phyloP scores from a whole-genome alignment of 73 alveolate species.

The Symbiodinium pilosum region DNA sequence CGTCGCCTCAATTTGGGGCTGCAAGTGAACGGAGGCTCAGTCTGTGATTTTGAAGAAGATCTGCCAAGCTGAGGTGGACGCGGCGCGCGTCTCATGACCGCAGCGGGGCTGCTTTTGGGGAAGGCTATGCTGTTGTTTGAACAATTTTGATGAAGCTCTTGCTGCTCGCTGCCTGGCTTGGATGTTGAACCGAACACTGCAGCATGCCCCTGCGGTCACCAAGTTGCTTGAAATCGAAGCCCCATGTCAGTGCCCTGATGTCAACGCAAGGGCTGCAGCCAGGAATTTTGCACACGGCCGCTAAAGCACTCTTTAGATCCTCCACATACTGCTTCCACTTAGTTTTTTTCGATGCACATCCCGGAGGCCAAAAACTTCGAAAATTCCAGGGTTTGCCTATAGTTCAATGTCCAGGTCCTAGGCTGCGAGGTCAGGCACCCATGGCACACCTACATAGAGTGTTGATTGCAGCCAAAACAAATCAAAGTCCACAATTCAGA shows the following conservation, averaged over 20 bases:
- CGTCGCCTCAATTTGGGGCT: no score
- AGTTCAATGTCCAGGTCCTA: constrained; percentile 84
- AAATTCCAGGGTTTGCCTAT: constrained; percentile 69
- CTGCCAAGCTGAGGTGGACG: no score
- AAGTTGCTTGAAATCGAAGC: not conserved
- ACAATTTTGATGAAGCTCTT: not conserved
- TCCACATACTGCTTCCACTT: not conserved
- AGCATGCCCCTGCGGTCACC: not conserved
- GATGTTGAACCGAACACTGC: not conserved
- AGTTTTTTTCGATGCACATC: no score
- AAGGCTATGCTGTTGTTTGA: no score
- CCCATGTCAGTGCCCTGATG: not conserved
- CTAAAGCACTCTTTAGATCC: not conserved
- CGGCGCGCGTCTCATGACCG: no score
- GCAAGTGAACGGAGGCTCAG: no score
- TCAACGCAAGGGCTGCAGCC: constrained; percentile 16
- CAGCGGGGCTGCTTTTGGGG: no score
- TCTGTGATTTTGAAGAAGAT: no score
- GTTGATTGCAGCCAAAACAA: no score
- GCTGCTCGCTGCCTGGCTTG: not conserved
- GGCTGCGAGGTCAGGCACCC: not conserved
- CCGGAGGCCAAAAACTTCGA: constrained; percentile 92
- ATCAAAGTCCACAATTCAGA: not conserved
- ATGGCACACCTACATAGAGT: not conserved
- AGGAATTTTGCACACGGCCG: not conserved